phyloP scores from a whole-genome alignment of 768 basidiomycete genomes.

The Porphyrellus cyaneotinctus region DNA sequence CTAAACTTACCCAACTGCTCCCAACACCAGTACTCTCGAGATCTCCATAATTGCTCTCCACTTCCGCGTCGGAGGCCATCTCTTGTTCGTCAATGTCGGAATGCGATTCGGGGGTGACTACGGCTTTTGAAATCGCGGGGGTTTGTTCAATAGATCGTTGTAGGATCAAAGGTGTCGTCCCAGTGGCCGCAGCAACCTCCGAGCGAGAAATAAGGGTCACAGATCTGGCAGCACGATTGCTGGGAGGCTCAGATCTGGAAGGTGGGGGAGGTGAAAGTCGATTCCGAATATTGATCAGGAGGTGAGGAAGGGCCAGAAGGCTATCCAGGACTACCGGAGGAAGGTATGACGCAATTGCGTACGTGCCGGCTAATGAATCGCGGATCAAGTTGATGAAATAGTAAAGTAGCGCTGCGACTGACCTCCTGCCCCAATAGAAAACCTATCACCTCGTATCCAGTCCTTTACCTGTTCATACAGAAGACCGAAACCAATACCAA shows the following conservation, averaged over 20 bases:
- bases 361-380: slow-evolving; percentile 56
- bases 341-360: slow-evolving; percentile 64
- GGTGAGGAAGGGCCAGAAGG: slow-evolving; percentile 62
- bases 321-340: slow-evolving; percentile 61
- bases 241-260: slow-evolving; percentile 31
- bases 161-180: neutral
- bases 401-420: slow-evolving; percentile 19
- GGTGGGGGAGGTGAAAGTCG: slow-evolving; percentile 52
- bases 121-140: slow-evolving; percentile 13
- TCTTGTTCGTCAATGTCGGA: slow-evolving; percentile 32
- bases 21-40: slow-evolving; percentile 47
- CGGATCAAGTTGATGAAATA: slow-evolving; percentile 3
- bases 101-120: slow-evolving; percentile 6
- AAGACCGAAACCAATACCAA: slow-evolving; percentile 44
- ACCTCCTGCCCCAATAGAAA: slow-evolving; percentile 81
- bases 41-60: slow-evolving; percentile 60
- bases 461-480: slow-evolving; percentile 40
- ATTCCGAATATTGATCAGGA: slow-evolving; percentile 60
- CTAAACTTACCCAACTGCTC: slow-evolving; percentile 70
- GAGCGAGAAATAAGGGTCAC: slow-evolving; percentile 10
- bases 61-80: slow-evolving; percentile 60
- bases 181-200: slow-evolving; percentile 4
- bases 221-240: slow-evolving; percentile 23
- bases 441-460: slow-evolving; percentile 62
- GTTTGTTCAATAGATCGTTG: slow-evolving; percentile 4